Evolutionary conservation across 1,284 basidiomycete species (phyloP).

Genomic region (Rhodotorula sp.): DNA sequence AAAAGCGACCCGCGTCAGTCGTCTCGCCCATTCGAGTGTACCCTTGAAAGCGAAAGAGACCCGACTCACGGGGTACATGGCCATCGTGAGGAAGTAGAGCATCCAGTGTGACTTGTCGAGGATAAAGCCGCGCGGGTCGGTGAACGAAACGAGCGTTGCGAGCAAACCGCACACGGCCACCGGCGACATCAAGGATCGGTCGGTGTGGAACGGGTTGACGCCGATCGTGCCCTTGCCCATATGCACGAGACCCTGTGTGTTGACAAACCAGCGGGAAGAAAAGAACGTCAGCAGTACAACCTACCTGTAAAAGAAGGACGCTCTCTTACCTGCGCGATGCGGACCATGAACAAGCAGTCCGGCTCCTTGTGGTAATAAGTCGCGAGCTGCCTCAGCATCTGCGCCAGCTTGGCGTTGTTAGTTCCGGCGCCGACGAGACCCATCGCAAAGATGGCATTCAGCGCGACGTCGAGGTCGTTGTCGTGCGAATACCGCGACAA

Average conservation of each 20-base stretch:
- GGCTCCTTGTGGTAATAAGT: conserved; percentile 98
- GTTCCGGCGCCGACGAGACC: conserved; percentile 96
- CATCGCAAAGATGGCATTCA: conserved; percentile 99
- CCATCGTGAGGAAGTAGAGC: conserved; percentile 89
- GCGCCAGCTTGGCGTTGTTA: conserved; percentile 94
- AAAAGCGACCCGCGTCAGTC: neutral
- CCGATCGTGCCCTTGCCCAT: conserved; percentile 99
- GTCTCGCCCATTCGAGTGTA: no score
- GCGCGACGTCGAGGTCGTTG: conserved; percentile 90
- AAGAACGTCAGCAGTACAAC: no score
- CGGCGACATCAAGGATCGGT: conserved; percentile 83
- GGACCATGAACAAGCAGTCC: conserved; percentile 94
- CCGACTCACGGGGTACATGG: conserved; percentile 76
- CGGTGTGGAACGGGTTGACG: conserved; percentile 96
- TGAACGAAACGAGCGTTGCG: conserved; percentile 84
- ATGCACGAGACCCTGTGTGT: conserved; percentile 72
- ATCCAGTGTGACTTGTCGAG: conserved; percentile 98
- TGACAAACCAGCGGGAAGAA: neutral
- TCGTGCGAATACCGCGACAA: conserved; percentile 99
- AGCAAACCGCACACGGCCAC: conserved; percentile 89
- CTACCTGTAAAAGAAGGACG: neutral
- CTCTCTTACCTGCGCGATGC: conserved; percentile 69
- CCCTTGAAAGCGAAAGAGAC: no score
- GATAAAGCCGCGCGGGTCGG: conserved; percentile 88
- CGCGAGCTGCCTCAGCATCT: conserved; percentile 94